Conservation (phyloP, 2,329 filamentous ascomycete species). For the Massarina eburnea region DNA sequence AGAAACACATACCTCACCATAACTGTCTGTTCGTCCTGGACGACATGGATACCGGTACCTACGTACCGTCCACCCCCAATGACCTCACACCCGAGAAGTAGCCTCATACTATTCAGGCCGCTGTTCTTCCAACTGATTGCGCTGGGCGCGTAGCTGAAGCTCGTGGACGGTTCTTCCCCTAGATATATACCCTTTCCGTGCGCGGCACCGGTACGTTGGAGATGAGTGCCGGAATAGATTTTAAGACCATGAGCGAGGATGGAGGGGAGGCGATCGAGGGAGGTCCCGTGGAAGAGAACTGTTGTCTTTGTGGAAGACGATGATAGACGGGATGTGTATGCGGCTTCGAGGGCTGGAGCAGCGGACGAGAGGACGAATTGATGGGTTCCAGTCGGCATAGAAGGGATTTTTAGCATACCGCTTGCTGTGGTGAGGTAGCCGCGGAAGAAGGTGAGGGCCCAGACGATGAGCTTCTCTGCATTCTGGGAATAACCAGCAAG, state of each 20-base stretch:
- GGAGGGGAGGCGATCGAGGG: constrained; percentile 32
- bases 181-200: constrained; percentile 38
- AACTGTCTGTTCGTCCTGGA: constrained; percentile 27
- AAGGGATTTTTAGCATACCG: constrained; percentile 28
- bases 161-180: constrained; percentile 30
- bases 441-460: constrained; percentile 31
- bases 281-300: constrained; percentile 38
- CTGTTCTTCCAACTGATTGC: constrained; percentile 28
- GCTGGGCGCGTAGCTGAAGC: constrained; percentile 23
- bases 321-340: constrained; percentile 12
- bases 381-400: constrained; percentile 27
- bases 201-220: constrained; percentile 35
- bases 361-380: constrained; percentile 38
- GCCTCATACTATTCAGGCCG: constrained; percentile 25
- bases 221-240: constrained; percentile 25
- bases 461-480: constrained; percentile 30
- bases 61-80: constrained; percentile 20
- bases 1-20: constrained; percentile 41
- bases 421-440: constrained; percentile 32
- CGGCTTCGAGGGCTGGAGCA: constrained; percentile 25
- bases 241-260: constrained; percentile 34
- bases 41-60: constrained; percentile 24
- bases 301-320: constrained; percentile 16
- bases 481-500: constrained; percentile 17
- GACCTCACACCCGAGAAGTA: constrained; percentile 36